Conservation (phyloP, 2,329 filamentous ascomycete genomes). For the Trichocomaceae sp. region DNA sequence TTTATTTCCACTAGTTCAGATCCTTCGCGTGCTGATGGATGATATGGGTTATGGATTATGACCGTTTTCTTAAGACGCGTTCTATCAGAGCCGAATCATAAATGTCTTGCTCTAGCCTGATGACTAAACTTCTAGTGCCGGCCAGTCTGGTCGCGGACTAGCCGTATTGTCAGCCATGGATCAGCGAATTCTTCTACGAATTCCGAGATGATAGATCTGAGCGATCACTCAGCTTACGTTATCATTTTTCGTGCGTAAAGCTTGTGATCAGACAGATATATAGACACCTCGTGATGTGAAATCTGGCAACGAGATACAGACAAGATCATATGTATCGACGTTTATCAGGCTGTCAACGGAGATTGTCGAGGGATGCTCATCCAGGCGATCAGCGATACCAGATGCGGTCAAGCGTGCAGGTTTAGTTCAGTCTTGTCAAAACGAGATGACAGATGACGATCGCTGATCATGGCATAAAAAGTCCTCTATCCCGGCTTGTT, state of each 20-base stretch:
- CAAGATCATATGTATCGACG: not conserved
- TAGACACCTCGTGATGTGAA: not conserved
- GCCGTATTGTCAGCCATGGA: not conserved
- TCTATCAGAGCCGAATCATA: not conserved
- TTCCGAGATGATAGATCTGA: no score
- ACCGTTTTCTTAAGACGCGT: not conserved
- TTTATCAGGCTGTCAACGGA: not conserved
- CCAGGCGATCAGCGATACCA: not conserved
- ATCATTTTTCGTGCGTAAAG: not conserved
- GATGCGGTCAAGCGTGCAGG: not conserved
- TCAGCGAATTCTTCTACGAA: no score
- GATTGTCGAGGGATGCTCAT: not conserved
- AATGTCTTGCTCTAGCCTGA: not conserved
- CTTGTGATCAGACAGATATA: no score
- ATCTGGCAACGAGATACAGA: no score
- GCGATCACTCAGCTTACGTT: not conserved
- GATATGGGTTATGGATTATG: not conserved
- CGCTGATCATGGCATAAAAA: not conserved
- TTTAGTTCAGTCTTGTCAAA: not conserved
- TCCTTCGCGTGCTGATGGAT: not conserved
- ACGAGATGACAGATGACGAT: not conserved
- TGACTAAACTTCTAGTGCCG: no score
- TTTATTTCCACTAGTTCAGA: not conserved
- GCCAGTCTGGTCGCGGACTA: not conserved
- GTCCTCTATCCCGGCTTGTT: not conserved